Evolutionary conservation across 2,329 filamentous ascomycete species (phyloP), one percentile per base, ranked within the genome.

Genomic region (Aspergillus sp.): DNA sequence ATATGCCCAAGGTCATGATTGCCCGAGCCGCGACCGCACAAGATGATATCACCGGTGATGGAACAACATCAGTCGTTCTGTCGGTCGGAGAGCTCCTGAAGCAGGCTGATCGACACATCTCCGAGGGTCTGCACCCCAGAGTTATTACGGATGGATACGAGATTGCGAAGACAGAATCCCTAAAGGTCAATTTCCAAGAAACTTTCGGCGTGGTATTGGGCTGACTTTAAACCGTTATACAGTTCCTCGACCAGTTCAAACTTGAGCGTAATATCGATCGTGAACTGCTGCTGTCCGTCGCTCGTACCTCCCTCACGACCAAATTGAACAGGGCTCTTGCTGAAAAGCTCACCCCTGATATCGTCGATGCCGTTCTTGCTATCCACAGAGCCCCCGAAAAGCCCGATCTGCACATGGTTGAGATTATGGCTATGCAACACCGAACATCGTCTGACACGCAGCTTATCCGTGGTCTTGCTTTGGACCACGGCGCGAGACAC

Each of bases 371-470:
- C 47, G 93, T 98, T 38, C 83, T 98, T 45, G 82, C 93, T 52
- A 98, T 98, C 67, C 90, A 96, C 75, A 80, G 90, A 67, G 76
- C 88, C 12, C 88, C 88, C 27, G 83, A 82, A 50, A 97, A 97
- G 75, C 94, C 94, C 44, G 93, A 98, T 71, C 72, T 98, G 62
- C 91, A 97, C 76, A 98, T 98, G 93, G 80, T 98, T 55, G 93
- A 98, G 72, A 97, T 98, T 60, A 98, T 98, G 93, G 97, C 95
- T 68, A 97, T 98, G 91, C 93, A 98, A 74, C 93, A 98, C 75
- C 87, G 91, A 57, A 90, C 88, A 41, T 90, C 91, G 46, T 88
- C 93, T 29, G 93, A 98, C 69, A 98, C 93, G 45, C 90, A 95
- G 69, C 82, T 98, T 47, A 96, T 98, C 68, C 83, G 87, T 53